These are phyloP conservation scores for Pseudozyma tsukubaensis DNA, from an alignment of 1,284 basidiomycete species.

Conservation along the genomic window DNA sequence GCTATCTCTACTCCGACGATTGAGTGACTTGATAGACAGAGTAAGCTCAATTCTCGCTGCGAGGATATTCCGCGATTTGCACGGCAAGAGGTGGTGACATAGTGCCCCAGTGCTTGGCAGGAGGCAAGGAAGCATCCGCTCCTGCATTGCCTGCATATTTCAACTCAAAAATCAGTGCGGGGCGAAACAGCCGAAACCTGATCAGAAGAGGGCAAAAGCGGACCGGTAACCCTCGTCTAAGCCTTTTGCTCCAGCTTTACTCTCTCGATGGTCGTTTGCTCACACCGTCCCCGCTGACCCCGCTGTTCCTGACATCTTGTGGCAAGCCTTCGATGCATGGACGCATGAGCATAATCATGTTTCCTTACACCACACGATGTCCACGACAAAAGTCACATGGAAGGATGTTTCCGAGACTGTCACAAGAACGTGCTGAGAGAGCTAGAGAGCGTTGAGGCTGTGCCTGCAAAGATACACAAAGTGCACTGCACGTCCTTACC, in stretches of 20 bases:
- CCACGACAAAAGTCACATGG: no score
- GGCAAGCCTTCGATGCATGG: no score
- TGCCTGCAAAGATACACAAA: conserved; percentile 15
- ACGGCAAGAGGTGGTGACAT: neutral
- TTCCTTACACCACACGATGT: no score
- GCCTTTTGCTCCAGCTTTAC: neutral
- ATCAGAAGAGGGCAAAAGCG: neutral
- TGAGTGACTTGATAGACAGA: neutral
- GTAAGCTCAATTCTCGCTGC: neutral
- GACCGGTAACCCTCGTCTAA: conserved; percentile 10
- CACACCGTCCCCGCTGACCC: no score
- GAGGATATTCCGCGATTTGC: neutral
- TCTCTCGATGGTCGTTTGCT: neutral
- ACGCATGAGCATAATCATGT: no score
- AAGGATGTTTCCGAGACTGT: no score
- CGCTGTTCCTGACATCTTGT: no score
- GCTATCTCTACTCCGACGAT: neutral
- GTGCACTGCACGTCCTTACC: neutral
- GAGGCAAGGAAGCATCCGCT: no score
- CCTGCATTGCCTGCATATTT: neutral
- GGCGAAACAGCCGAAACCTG: conserved; percentile 5
- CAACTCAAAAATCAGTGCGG: conserved; percentile 6
- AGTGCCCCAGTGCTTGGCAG: no score
- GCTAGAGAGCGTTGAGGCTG: conserved; percentile 12
- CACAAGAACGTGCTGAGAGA: no score